These are phyloP conservation scores for Paramyrothecium sp. DNA, from an alignment of 2,329 filamentous ascomycete genomes.

Conservation along the genomic window DNA sequence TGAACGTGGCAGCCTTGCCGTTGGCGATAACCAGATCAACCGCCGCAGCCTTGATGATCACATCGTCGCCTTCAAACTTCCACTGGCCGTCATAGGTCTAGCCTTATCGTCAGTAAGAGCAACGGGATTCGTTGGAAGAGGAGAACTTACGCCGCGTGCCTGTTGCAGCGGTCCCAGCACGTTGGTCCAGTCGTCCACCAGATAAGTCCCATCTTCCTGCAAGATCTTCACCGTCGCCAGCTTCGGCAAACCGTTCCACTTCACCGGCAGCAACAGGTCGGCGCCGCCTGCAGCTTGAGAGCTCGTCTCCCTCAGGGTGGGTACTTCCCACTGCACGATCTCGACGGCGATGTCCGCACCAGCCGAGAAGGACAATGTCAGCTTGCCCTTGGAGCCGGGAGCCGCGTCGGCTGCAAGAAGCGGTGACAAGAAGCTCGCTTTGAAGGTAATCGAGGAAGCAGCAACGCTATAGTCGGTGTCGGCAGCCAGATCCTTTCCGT, in stretches of 20 bases:
- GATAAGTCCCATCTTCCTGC: conserved; percentile 39
- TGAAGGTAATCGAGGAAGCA: conserved; percentile 44
- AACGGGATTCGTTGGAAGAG: not conserved
- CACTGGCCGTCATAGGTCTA: conserved; percentile 49
- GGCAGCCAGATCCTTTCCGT: conserved; percentile 26
- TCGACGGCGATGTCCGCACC: conserved; percentile 46
- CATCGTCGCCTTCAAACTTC: conserved; percentile 43
- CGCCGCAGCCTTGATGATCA: conserved; percentile 44
- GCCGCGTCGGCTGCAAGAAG: conserved; percentile 38
- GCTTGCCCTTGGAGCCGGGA: conserved; percentile 45
- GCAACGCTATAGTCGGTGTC: conserved; percentile 47
- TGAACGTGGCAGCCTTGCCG: conserved; percentile 44
- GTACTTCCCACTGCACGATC: conserved; percentile 52
- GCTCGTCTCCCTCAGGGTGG: conserved; percentile 16
- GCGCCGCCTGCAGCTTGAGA: conserved; percentile 2
- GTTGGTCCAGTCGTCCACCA: conserved; percentile 57
- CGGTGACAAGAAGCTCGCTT: conserved; percentile 40
- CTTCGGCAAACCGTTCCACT: not conserved
- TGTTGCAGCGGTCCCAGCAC: conserved; percentile 52
- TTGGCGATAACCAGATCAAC: conserved; percentile 44
- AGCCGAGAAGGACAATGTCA: conserved; percentile 51
- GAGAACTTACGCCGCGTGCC: conserved; percentile 31
- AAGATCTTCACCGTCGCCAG: conserved; percentile 6
- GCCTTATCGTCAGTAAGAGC: not conserved
- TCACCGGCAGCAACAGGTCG: conserved; percentile 2